A percentile compares a stretch with the other conserved stretches of the same genome.
phyloP scores from a whole-genome alignment of 805 yeast genomes.

The Ogataea paraovalis region DNA sequence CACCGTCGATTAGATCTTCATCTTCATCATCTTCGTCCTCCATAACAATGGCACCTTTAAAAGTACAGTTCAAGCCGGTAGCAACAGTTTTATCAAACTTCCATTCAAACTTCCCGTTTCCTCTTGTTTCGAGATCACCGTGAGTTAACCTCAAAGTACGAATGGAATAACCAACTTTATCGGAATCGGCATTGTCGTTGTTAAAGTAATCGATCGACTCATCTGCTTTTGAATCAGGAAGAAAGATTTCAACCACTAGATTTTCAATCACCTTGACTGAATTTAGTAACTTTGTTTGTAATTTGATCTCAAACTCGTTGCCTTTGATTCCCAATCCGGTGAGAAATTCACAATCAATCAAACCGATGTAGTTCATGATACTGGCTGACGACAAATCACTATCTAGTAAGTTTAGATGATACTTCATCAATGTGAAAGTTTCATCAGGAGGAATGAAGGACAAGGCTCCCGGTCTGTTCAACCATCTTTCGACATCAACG shows the following conservation, averaged over 20 bases:
- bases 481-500: conserved; percentile 54
- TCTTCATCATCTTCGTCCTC: conserved; percentile 8
- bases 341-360: conserved; percentile 51
- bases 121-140: conserved; percentile 65
- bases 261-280: conserved; percentile 45
- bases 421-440: conserved; percentile 54
- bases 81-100: conserved; percentile 52
- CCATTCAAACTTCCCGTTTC: conserved; percentile 62
- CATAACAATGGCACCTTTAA: conserved; percentile 47
- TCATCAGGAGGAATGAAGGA: conserved; percentile 91
- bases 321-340: conserved; percentile 47
- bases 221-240: conserved; percentile 11
- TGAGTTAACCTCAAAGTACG: conserved; percentile 63
- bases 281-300: conserved; percentile 43
- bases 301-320: conserved; percentile 61
- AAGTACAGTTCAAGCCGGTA: conserved; percentile 62
- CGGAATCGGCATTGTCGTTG: conserved; percentile 12
- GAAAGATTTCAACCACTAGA: conserved; percentile 38
- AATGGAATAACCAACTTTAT: conserved; percentile 32
- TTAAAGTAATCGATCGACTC: not conserved
- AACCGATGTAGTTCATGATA: conserved; percentile 38
- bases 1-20: conserved; percentile 6
- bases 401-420: conserved; percentile 51
- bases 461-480: conserved; percentile 39
- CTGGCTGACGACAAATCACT: conserved; percentile 10